These are phyloP conservation scores for Leptographium flavum DNA, from an alignment of 2,329 filamentous ascomycete species.

Conservation along the genomic window DNA sequence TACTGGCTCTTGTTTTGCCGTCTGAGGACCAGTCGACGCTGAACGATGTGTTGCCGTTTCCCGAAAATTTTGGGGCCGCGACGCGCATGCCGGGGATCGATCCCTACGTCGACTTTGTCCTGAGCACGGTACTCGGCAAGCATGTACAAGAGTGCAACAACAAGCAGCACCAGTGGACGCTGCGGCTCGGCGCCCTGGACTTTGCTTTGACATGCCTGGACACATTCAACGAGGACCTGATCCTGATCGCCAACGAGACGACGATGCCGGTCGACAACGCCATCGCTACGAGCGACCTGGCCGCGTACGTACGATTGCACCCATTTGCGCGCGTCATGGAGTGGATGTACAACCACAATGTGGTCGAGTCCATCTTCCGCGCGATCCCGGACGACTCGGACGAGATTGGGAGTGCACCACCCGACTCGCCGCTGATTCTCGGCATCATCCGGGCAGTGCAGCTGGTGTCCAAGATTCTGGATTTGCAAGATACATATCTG, in stretches of 20 bases:
- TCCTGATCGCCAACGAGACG: constrained; percentile 70
- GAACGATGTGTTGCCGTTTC: constrained; percentile 70
- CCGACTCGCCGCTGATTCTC: constrained; percentile 69
- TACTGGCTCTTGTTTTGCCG: constrained; percentile 59
- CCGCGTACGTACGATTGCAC: constrained; percentile 72
- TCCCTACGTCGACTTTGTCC: constrained; percentile 79
- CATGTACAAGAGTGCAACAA: constrained; percentile 36
- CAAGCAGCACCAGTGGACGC: constrained; percentile 56
- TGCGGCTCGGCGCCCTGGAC: constrained; percentile 69
- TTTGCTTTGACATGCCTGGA: constrained; percentile 68
- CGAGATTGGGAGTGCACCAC: constrained; percentile 56
- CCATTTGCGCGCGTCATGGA: constrained; percentile 94
- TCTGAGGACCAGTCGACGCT: constrained; percentile 44
- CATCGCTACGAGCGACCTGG: constrained; percentile 60
- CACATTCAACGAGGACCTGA: constrained; percentile 88
- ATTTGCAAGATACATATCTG: constrained; percentile 81
- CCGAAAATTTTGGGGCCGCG: constrained; percentile 65
- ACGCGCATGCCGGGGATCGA: constrained; percentile 74
- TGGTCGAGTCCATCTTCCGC: constrained; percentile 64
- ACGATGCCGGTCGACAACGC: constrained; percentile 60
- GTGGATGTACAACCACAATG: constrained; percentile 91
- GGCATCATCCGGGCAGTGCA: constrained; percentile 70
- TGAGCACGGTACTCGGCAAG: constrained; percentile 62
- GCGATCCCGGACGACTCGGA: constrained; percentile 63
- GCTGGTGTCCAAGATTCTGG: constrained; percentile 68